A percentile compares a stretch with the other conserved stretches of the same genome.
phyloP scores from a whole-genome alignment of 768 basidiomycete species.

The Lactarius pseudohatsudake region DNA sequence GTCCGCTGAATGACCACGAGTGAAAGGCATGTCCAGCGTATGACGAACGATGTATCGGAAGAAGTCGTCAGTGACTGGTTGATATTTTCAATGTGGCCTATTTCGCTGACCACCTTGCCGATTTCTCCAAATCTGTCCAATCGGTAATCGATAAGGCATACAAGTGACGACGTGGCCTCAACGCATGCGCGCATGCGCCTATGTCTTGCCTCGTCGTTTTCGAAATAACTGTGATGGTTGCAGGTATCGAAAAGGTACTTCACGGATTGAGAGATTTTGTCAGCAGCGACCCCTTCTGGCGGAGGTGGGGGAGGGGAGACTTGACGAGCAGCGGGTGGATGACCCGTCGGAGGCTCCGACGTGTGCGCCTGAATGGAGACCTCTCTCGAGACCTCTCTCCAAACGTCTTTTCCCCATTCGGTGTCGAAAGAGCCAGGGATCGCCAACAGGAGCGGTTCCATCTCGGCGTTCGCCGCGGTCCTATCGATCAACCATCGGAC shows the following conservation, averaged over 20 bases:
- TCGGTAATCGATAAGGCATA: not conserved
- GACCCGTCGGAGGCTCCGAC: too few relatives aligned
- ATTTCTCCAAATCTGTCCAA: slow-evolving; percentile 4
- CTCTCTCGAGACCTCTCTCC: too few relatives aligned
- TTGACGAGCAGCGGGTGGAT: not conserved
- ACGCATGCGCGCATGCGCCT: not conserved
- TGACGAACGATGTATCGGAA: not conserved
- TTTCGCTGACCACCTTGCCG: not conserved
- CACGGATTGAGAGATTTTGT: not conserved
- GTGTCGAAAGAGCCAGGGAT: slow-evolving; percentile 10
- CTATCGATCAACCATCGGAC: slow-evolving; percentile 4
- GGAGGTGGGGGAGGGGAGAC: too few relatives aligned
- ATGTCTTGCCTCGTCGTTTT: not conserved
- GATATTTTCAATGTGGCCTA: not conserved
- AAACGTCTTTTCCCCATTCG: not conserved
- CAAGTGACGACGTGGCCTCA: not conserved
- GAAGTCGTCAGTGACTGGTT: not conserved
- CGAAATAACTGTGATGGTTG: not conserved
- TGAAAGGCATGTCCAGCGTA: too few relatives aligned
- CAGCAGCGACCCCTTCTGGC: not conserved
- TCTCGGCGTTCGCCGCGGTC: not conserved
- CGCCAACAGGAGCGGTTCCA: not conserved
- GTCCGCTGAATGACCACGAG: too few relatives aligned
- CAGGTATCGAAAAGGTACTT: not conserved
- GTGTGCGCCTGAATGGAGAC: not conserved